Base-by-base conservation (phyloP, 164 flowering plant genomes). In the Annona cherimola region DNA sequence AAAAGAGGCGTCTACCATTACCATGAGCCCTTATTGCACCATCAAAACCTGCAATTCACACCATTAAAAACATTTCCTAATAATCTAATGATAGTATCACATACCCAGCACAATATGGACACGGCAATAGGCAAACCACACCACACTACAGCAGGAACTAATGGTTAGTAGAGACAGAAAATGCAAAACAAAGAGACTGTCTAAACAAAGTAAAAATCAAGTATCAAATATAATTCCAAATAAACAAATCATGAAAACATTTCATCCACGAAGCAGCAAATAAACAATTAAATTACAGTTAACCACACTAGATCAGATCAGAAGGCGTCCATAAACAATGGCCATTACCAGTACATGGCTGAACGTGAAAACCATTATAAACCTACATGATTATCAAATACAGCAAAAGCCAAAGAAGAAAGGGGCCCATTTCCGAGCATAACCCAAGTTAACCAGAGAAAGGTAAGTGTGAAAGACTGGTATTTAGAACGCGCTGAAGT, bases 21-120 rank as follows among this genome's bases (percentile, higher is more conserved):
- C 44, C 43, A 66, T 61, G 42, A 55, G 63, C 71, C 77, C 75
- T 81, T 75, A 67, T 73, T 71, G 76, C 71, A 71, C 61, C 42
- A 35, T 63, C 42, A 75, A 35, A 70, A 73, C 80, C 84, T 82
- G 84, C 80, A 64, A 66, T 69, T 20, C 77, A 79, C 64, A 12
- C 40, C 42, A 45, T 61, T 61, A 65, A 72, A 9, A 45, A 39
- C 16, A 41, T 41, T 42, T 12, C 64, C 67, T 42, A 35, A 70
- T 57, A 50, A 65, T 63, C 50, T 61, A 70, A 7, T 16, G 43
- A 39, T 43, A 16, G 41, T 6, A 50, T n/a, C n/a, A n/a, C n/a
- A n/a, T n/a, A 40, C 18, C 3, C 14, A 50, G 39, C 44, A 50
- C 69, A 71, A n/a, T 14, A 20, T 41, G 19, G 41, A 14, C 9